A percentile compares a stretch with the other conserved stretches of the same genome.
phyloP scores from a whole-genome alignment of 208 protist genomes.

The Leptomonas seymouri region DNA sequence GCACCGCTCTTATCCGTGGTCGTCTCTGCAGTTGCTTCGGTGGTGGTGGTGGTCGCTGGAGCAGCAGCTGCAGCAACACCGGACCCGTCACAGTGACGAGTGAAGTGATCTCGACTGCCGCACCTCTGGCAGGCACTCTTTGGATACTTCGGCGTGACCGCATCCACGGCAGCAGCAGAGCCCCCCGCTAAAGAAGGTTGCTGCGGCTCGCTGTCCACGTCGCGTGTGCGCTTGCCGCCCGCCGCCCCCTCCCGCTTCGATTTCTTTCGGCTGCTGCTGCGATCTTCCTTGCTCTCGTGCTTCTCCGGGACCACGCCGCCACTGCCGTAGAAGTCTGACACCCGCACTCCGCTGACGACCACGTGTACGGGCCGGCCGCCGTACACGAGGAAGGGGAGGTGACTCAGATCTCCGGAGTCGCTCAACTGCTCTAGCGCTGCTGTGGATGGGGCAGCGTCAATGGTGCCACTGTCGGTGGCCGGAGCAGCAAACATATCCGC shows the following conservation, averaged over 20 bases:
- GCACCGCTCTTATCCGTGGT: too few relatives aligned
- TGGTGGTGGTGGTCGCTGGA: too few relatives aligned
- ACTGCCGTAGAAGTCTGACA: constrained; percentile 61
- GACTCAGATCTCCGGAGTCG: constrained; percentile 18
- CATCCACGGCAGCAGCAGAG: neutral
- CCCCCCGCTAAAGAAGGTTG: neutral
- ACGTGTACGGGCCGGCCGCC: constrained; percentile 45
- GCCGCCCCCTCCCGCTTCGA: neutral
- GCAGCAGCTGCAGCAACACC: neutral
- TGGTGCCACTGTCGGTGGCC: neutral
- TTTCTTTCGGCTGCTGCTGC: constrained; percentile 24
- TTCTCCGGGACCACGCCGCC: constrained; percentile 62
- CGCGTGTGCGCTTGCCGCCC: neutral
- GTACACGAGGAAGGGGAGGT: constrained; percentile 48
- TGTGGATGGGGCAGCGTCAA: neutral
- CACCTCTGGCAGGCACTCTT: constrained; percentile 57
- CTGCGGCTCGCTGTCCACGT: neutral
- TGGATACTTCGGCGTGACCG: constrained; percentile 11
- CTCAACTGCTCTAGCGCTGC: neutral
- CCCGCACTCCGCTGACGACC: constrained; percentile 47
- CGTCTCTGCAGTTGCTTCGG: too few relatives aligned
- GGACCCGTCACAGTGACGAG: constrained; percentile 45
- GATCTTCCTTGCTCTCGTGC: constrained; percentile 11
- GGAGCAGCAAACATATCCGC: constrained; percentile 36
- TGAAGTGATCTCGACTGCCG: constrained; percentile 47